phyloP scores from a whole-genome alignment of 148 eudicot genomes.

The Tetragonia tetragonoides region DNA sequence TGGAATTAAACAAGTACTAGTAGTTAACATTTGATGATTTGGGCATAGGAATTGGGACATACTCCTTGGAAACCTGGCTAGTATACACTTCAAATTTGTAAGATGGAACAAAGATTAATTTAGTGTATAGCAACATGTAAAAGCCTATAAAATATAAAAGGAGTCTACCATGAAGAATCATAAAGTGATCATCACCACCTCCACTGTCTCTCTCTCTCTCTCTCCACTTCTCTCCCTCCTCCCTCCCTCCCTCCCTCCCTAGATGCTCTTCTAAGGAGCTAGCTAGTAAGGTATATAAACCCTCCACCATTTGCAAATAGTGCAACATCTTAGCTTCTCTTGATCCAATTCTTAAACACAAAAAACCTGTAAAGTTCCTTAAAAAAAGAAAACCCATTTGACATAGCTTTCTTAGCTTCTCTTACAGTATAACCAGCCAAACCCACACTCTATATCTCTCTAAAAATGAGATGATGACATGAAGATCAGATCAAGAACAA shows the following conservation, averaged over 20 bases:
- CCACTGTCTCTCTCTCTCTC: slow-evolving; percentile 22
- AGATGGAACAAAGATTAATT: slow-evolving; percentile 1
- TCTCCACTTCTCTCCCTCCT: background rate
- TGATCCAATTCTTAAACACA: background rate
- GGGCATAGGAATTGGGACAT: background rate
- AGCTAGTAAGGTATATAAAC: slow-evolving; percentile 53
- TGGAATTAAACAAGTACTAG: background rate
- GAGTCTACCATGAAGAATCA: slow-evolving; percentile 25
- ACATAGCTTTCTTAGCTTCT: slow-evolving; percentile 14
- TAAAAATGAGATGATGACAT: background rate
- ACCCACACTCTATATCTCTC: background rate
- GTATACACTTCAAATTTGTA: background rate
- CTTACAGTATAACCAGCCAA: background rate
- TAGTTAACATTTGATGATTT: background rate
- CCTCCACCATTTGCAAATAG: slow-evolving; percentile 33
- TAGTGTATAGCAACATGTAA: slow-evolving; percentile 21
- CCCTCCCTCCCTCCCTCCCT: slow-evolving; percentile 1
- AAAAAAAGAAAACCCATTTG: background rate
- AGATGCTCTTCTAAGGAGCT: slow-evolving; percentile 3
- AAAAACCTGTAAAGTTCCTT: background rate
- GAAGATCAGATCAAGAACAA: background rate
- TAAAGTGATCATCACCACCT: slow-evolving; percentile 23
- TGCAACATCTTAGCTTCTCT: slow-evolving; percentile 17
- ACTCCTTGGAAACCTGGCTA: slow-evolving; percentile 2
- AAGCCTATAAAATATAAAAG: slow-evolving; percentile 25